Percentiles rank a stretch among this genome's conserved stretches.
phyloP scores from a whole-genome alignment of 164 flowering plant species.

The Tinospora cordifolia region DNA sequence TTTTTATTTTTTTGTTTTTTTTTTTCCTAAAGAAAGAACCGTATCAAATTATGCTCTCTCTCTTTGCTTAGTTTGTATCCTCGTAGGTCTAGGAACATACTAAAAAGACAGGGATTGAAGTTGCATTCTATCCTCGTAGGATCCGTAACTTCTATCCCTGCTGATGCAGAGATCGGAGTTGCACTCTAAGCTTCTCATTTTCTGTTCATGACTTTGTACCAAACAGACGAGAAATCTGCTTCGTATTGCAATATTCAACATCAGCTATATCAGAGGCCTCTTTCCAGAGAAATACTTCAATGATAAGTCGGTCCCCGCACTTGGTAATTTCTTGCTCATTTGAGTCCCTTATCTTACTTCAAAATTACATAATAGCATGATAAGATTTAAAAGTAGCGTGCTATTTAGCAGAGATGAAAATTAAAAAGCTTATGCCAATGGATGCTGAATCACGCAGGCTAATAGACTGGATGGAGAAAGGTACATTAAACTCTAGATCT shows the following conservation, averaged over 20 bases:
- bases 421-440: conserved; percentile 93
- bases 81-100: background rate
- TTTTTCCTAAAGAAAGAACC: background rate
- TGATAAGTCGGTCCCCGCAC: conserved; percentile 87
- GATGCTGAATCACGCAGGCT: conserved; percentile 88
- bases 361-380: background rate
- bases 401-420: conserved; percentile 66
- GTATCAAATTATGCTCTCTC: background rate
- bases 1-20: too few relatives aligned
- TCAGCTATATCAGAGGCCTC: conserved; percentile 90
- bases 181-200: background rate
- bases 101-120: too few relatives aligned
- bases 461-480: conserved; percentile 98
- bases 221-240: conserved; percentile 82
- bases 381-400: background rate
- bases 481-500: conserved; percentile 17
- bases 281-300: conserved; percentile 91
- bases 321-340: conserved; percentile 40
- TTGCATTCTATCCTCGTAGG: background rate
- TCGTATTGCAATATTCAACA: conserved; percentile 90
- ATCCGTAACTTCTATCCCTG: background rate
- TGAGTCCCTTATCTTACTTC: background rate
- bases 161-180: background rate
- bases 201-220: background rate
- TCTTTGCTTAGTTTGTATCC: background rate